These are phyloP conservation scores for Gracilaria vermiculophylla DNA, from an alignment of 23 red algal genomes.

Conservation along the genomic window DNA sequence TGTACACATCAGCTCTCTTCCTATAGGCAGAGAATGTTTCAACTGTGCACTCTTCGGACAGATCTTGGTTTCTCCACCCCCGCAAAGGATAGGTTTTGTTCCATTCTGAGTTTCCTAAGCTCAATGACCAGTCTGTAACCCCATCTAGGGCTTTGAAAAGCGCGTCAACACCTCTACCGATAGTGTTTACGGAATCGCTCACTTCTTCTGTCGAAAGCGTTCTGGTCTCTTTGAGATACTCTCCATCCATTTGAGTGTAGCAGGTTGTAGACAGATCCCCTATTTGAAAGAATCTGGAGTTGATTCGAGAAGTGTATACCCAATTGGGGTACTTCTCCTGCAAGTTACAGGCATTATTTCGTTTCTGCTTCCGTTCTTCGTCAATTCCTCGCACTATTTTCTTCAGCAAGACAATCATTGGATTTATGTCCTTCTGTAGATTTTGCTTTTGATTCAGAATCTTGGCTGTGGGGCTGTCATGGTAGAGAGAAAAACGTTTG, in stretches of 20 bases:
- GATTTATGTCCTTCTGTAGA: not conserved
- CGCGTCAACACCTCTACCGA: not conserved
- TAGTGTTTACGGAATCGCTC: not conserved
- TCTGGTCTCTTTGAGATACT: not conserved
- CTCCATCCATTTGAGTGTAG: not conserved
- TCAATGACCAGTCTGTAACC: not conserved
- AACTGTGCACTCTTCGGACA: not conserved
- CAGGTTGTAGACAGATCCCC: not conserved
- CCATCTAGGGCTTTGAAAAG: not conserved
- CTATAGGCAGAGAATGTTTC: constrained; percentile 8
- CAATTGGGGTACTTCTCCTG: not conserved
- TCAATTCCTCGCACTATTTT: not conserved
- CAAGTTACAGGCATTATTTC: not conserved
- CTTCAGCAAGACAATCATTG: not conserved
- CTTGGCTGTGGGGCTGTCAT: not conserved
- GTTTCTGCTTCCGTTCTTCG: not conserved
- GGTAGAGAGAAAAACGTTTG: not conserved
- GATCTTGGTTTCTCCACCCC: not conserved
- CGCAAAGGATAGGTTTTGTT: not conserved
- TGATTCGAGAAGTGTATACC: constrained; percentile 3
- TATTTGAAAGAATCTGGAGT: constrained; percentile 20
- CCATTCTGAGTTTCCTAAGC: not conserved
- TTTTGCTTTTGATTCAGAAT: not conserved
- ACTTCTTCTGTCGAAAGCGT: not conserved
- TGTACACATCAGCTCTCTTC: not conserved